phyloP scores from a whole-genome alignment of 1,284 basidiomycete species.

The Ustilago curta region DNA sequence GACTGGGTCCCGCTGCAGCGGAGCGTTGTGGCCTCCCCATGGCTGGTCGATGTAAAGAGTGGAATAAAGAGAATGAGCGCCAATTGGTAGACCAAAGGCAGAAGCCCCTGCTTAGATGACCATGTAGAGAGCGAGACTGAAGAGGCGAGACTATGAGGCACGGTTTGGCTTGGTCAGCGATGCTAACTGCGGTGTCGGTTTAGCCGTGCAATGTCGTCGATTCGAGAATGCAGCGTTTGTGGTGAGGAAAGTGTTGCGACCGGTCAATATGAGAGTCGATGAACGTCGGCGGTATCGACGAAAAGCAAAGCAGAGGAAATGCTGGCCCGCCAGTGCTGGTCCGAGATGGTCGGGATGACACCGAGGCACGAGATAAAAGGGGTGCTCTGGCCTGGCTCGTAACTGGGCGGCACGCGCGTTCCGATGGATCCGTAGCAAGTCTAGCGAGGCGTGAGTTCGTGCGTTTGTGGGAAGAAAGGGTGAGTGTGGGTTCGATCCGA shows the following conservation, averaged over 20 bases:
- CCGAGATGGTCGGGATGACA: background rate
- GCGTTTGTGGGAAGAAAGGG: background rate
- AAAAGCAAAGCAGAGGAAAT: background rate
- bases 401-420: background rate
- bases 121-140: background rate
- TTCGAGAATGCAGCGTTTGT: background rate
- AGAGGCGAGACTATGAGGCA: too few species aligned
- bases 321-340: background rate
- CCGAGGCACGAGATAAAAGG: background rate
- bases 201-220: background rate
- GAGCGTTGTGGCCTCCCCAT: conserved; percentile 43
- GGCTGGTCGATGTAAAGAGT: background rate
- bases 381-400: background rate
- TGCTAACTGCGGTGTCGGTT: background rate
- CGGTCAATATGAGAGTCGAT: background rate
- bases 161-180: background rate
- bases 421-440: background rate
- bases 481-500: background rate
- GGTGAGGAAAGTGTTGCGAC: background rate
- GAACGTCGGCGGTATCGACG: background rate
- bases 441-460: background rate
- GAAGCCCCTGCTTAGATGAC: background rate
- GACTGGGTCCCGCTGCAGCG: conserved; percentile 43
- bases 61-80: background rate
- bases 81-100: background rate